Percentiles rank a stretch among this genome's conserved stretches.
phyloP scores from a whole-genome alignment of 139 green algal genomes.

The Pleodorina starrii region DNA sequence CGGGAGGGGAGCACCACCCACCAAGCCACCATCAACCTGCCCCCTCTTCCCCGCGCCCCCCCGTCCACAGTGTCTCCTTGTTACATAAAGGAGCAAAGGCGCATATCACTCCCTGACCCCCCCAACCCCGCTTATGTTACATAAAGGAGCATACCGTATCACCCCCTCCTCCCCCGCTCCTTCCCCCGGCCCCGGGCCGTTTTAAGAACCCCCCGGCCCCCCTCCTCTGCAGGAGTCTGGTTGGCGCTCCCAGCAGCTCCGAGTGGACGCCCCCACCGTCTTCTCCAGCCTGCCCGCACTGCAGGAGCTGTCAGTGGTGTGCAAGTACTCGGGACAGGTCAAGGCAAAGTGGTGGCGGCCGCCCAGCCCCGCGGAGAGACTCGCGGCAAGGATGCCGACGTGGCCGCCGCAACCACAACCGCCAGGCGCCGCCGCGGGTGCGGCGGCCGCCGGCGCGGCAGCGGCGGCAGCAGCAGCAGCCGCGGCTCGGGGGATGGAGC shows the following conservation, averaged over 20 bases:
- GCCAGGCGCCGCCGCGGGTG: not conserved
- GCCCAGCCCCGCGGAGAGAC: not conserved
- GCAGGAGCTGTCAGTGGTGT: slow-evolving; percentile 43
- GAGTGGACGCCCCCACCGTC: slow-evolving; percentile 25
- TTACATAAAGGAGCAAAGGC: too few species aligned
- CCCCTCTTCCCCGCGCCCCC: too few species aligned
- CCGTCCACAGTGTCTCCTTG: too few species aligned
- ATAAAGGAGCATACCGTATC: too few species aligned
- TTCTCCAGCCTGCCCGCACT: slow-evolving; percentile 7
- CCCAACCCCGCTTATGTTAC: too few species aligned
- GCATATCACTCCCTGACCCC: too few species aligned
- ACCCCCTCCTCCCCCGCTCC: not conserved
- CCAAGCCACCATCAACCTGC: too few species aligned
- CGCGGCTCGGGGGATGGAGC: not conserved
- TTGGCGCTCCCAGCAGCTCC: slow-evolving; percentile 49
- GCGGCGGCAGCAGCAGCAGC: not conserved
- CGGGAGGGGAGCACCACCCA: too few species aligned
- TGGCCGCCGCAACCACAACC: slow-evolving; percentile 9
- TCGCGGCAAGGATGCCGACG: slow-evolving; percentile 22
- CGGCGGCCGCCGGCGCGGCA: not conserved
- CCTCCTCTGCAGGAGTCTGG: slow-evolving; percentile 32
- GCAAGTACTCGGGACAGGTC: slow-evolving; percentile 30
- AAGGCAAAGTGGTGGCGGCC: slow-evolving; percentile 41
- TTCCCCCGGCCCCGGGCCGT: too few species aligned
- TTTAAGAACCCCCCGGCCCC: too few species aligned